These are phyloP conservation scores for Sungouiozyma intestinalis DNA, from an alignment of 805 yeast genomes.

Conservation along the genomic window DNA sequence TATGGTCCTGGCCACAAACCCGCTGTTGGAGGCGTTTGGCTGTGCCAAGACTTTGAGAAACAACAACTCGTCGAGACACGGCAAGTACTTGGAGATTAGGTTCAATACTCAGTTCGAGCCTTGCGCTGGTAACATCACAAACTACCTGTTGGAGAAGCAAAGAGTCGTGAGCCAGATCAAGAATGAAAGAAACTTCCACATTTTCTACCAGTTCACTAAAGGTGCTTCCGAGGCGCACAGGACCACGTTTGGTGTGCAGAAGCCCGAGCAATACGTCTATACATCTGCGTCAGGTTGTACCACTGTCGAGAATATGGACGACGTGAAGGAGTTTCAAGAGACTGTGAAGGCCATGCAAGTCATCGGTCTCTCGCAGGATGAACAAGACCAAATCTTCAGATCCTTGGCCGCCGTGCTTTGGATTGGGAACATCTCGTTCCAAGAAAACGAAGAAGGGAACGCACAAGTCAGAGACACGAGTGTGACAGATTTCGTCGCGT, in stretches of 20 bases:
- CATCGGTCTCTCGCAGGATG: conserved; percentile 72
- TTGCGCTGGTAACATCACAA: conserved; percentile 90
- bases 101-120: conserved; percentile 81
- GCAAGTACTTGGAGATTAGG: conserved; percentile 86
- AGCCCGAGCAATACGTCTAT: conserved; percentile 85
- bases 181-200: conserved; percentile 93
- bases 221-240: conserved; percentile 80
- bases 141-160: conserved; percentile 86
- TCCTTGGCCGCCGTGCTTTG: conserved; percentile 78
- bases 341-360: conserved; percentile 79
- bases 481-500: conserved; percentile 92
- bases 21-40: conserved; percentile 97
- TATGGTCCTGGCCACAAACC: conserved; percentile 96
- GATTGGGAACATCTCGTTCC: conserved; percentile 87
- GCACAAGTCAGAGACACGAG: conserved; percentile 73
- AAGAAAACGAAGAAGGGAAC: conserved; percentile 79
- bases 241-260: conserved; percentile 78
- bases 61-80: conserved; percentile 95
- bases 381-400: conserved; percentile 85
- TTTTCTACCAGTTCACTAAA: conserved; percentile 91
- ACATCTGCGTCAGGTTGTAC: conserved; percentile 83
- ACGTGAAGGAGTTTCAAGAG: conserved; percentile 63
- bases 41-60: conserved; percentile 96
- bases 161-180: conserved; percentile 92
- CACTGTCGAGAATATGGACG: conserved; percentile 79